Evolutionary conservation across 2,329 filamentous ascomycete genomes (phyloP).

Genomic region (Colletotrichum scovillei): DNA sequence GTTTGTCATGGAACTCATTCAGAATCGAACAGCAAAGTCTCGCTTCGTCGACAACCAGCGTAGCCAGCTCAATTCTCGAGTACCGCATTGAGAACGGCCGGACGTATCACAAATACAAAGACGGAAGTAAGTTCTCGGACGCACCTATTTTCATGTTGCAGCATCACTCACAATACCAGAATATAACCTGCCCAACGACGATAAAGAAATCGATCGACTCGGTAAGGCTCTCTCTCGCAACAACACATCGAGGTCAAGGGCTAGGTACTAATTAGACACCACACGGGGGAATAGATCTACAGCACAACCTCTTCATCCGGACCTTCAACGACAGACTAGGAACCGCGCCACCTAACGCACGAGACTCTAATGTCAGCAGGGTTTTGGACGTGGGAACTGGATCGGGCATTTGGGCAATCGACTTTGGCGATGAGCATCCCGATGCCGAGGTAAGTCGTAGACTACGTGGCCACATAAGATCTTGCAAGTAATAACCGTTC

Average conservation of each 20-base stretch:
- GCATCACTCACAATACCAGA: background rate
- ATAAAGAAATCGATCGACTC: background rate
- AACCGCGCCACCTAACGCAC: background rate
- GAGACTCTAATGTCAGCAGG: background rate
- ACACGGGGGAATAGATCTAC: background rate
- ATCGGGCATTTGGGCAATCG: conserved; percentile 60
- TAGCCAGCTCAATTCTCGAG: background rate
- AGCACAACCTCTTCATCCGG: background rate
- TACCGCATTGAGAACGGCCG: conserved; percentile 46
- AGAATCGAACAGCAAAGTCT: background rate
- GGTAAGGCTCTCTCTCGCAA: background rate
- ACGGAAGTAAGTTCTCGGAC: background rate
- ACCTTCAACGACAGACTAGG: background rate
- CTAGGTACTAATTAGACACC: background rate
- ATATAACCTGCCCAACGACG: conserved; percentile 11
- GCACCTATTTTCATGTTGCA: too few relatives aligned
- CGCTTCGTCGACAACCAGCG: background rate
- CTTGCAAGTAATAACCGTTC: too few relatives aligned
- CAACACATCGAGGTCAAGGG: too few relatives aligned
- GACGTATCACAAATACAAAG: conserved; percentile 47
- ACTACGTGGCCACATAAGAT: too few relatives aligned
- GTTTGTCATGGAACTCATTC: background rate
- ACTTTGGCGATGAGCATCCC: conserved; percentile 49
- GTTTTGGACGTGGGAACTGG: conserved; percentile 43
- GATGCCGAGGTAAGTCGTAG: background rate